phyloP scores from a whole-genome alignment of 2,329 filamentous ascomycete species.

The Tolypocladium ovalisporum region DNA sequence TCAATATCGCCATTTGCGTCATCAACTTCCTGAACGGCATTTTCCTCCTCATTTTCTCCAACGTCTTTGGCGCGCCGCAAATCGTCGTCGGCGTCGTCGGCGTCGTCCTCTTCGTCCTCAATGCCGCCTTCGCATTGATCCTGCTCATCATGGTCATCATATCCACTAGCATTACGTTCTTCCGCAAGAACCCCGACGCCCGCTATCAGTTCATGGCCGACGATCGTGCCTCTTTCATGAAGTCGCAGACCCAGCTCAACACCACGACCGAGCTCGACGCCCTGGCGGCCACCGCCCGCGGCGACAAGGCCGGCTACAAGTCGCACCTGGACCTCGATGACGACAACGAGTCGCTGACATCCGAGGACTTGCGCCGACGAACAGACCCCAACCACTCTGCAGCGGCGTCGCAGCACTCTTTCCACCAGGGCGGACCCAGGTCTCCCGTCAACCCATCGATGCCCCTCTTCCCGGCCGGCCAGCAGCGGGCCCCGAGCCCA shows the following conservation, averaged over 20 bases:
- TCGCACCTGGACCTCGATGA: conserved; percentile 26
- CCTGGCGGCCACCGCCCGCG: conserved; percentile 76
- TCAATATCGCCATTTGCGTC: conserved; percentile 85
- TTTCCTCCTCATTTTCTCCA: conserved; percentile 80
- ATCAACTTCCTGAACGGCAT: conserved; percentile 88
- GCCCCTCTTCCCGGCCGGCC: conserved; percentile 29
- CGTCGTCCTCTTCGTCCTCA: conserved; percentile 79
- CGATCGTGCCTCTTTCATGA: conserved; percentile 94
- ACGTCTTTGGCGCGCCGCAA: conserved; percentile 72
- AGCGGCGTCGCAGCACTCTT: conserved; percentile 19
- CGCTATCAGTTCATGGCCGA: conserved; percentile 96
- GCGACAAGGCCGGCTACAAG: conserved; percentile 54
- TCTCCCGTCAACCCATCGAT: conserved; percentile 31
- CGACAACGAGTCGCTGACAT: conserved; percentile 28
- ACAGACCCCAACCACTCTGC: conserved; percentile 12
- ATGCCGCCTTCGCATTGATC: conserved; percentile 72
- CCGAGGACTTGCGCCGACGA: conserved; percentile 25
- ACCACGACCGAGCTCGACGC: conserved; percentile 80
- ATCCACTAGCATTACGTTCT: conserved; percentile 57
- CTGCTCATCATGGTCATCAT: conserved; percentile 66
- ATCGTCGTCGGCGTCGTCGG: conserved; percentile 83
- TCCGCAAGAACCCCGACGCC: conserved; percentile 88
- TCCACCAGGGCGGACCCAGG: conserved; percentile 9
- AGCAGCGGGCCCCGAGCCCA: conserved; percentile 22
- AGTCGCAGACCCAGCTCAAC: conserved; percentile 74